These are phyloP conservation scores for Eucalyptus dawsonii DNA, from an alignment of 345 rosid genomes.

Conservation along the genomic window DNA sequence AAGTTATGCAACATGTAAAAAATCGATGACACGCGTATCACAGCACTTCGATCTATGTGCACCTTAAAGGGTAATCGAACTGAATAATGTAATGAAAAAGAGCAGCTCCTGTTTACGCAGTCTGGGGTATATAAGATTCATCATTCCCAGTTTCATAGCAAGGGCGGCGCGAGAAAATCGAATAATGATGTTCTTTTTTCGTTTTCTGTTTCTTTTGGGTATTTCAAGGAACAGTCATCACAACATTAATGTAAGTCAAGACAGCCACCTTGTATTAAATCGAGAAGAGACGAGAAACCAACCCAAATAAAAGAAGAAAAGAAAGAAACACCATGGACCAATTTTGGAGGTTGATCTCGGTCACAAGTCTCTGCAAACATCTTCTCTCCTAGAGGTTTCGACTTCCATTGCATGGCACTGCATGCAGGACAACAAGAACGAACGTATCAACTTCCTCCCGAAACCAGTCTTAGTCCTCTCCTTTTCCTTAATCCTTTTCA, in stretches of 20 bases:
- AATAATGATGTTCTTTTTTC: neutral
- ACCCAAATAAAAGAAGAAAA: neutral
- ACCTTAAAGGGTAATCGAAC: neutral
- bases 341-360: neutral
- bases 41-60: neutral
- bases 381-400: conserved; percentile 20
- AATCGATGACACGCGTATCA: neutral
- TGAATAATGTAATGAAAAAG: neutral
- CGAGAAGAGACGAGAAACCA: neutral
- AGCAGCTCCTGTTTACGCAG: neutral
- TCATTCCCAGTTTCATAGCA: neutral
- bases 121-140: neutral
- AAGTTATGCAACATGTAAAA: neutral
- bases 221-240: neutral
- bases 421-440: conserved; percentile 46
- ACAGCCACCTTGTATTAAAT: neutral
- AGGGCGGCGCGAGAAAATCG: neutral
- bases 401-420: conserved; percentile 80
- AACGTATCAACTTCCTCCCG: conserved; percentile 37
- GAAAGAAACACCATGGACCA: neutral
- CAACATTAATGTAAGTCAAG: neutral
- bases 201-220: neutral
- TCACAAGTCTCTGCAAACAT: neutral
- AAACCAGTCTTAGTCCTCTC: conserved; percentile 9
- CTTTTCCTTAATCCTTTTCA: neutral